These are phyloP conservation scores for Keithomyces neogunnii DNA, from an alignment of 2,329 filamentous ascomycete genomes.

Conservation along the genomic window DNA sequence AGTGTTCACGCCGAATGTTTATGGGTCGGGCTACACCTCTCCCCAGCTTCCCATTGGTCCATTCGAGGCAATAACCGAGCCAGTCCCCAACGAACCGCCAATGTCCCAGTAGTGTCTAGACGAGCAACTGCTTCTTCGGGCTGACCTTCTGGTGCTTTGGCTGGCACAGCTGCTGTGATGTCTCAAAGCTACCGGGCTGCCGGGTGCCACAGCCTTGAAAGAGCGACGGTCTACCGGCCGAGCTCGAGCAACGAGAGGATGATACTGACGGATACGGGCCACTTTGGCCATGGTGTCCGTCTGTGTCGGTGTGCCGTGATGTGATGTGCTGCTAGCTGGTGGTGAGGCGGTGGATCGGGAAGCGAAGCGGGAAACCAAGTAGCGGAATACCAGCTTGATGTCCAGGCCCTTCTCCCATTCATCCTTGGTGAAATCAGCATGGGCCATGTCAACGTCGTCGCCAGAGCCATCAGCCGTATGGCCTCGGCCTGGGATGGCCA, in stretches of 20 bases:
- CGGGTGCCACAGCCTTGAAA: slow-evolving; percentile 45
- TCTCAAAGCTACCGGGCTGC: slow-evolving; percentile 38
- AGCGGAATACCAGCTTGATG: slow-evolving; percentile 84
- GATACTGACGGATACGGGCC: slow-evolving; percentile 78
- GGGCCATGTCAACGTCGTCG: slow-evolving; percentile 16
- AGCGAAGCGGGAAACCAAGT: slow-evolving; percentile 68
- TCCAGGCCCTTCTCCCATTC: slow-evolving; percentile 95
- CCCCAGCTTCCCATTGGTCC: slow-evolving; percentile 72
- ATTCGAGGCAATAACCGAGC: slow-evolving; percentile 57
- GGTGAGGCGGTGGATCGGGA: slow-evolving; percentile 34
- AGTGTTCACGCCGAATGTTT: neutral
- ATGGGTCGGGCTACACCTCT: slow-evolving; percentile 44
- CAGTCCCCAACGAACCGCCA: slow-evolving; percentile 69
- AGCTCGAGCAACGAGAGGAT: slow-evolving; percentile 65
- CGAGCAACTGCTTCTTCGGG: slow-evolving; percentile 58
- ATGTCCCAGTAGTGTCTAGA: slow-evolving; percentile 90
- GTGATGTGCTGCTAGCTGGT: slow-evolving; percentile 31
- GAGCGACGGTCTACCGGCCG: slow-evolving; percentile 44
- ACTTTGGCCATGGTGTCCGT: slow-evolving; percentile 67
- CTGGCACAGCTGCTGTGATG: slow-evolving; percentile 69
- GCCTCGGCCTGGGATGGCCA: slow-evolving; percentile 25
- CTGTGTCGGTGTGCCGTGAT: slow-evolving; percentile 39
- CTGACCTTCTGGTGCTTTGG: slow-evolving; percentile 72
- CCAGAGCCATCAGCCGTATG: slow-evolving; percentile 13
- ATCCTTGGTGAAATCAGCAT: slow-evolving; percentile 50